Evolutionary conservation across 2,329 filamentous ascomycete species (phyloP), one percentile per base, ranked within the genome.

Genomic region (Thelonectria blattea): DNA sequence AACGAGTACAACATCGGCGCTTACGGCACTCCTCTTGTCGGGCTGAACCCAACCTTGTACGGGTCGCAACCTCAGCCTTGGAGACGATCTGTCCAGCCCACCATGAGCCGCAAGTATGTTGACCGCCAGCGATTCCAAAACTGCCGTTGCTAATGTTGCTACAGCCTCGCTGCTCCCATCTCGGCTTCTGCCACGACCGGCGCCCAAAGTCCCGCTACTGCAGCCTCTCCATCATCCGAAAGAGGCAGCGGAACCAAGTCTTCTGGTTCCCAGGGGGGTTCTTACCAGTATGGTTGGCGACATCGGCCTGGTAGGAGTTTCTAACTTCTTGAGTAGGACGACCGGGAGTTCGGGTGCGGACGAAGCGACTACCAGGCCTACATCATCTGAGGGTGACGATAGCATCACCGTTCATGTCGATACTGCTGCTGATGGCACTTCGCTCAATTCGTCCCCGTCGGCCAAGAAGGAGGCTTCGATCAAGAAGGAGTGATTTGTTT

Each of bases 1-100:
- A 95, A 95, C 59, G 95, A 98, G 80, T 98, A 98, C 79, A 93
- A 93, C 70, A 88, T 89, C 62, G 86, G 87, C 60, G 87, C 87
- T 45, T 89, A 89, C 68, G 87, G 87, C 62, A 88, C 85, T 61
- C 80, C 84, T 48, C 81, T 84, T 61, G 85, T 89, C 52, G 83
- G 85, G 15, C 79, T 87, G 69, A 82, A 72, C 61, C 72, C 76
- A 41, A 72, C 72, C 27, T 47, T 78, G 70, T 75, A 76, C 65
- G 71, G 70, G 52, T 72, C 76, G 50, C 74, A 76, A 54, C 68
- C 73, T 27, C 75, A 79, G 56, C 73, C 76, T 59, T 77, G 77
- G 71, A 72, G 74, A 51, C 76, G 75, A 56, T 68, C 66, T 12
- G 56, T 71, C 49, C 71, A 71, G 12, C 63, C 58, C 14, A 41